Conservation (phyloP, 2,329 filamentous ascomycete genomes). For the Arthrocladium fulminans region DNA sequence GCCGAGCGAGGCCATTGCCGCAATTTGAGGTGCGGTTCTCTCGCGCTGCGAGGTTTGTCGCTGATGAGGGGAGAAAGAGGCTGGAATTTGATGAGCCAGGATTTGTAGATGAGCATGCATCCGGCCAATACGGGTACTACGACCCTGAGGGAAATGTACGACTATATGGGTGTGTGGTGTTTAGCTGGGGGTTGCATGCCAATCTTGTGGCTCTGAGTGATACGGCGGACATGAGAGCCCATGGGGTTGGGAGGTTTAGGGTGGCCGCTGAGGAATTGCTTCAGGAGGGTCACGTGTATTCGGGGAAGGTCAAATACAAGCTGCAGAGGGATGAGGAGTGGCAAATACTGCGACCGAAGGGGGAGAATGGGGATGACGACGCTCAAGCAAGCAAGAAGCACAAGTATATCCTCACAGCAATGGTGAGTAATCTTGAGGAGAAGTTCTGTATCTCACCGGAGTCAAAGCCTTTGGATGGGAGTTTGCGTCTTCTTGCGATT, state of each 20-base stretch:
- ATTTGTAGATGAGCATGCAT: conserved; percentile 10
- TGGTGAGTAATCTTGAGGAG: conserved; percentile 74
- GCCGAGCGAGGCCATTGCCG: conserved; percentile 48
- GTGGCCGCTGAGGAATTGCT: conserved; percentile 69
- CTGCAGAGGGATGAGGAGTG: conserved; percentile 12
- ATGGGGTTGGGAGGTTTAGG: conserved; percentile 68
- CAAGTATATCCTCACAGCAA: conserved; percentile 65
- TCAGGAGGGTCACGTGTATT: conserved; percentile 35
- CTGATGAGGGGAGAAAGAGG: conserved; percentile 39
- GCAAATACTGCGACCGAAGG: conserved; percentile 18
- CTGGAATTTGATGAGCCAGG: conserved; percentile 18
- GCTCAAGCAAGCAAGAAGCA: conserved; percentile 43
- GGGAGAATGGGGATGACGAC: conserved; percentile 9
- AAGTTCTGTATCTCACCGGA: conserved; percentile 72
- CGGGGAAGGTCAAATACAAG: conserved; percentile 37
- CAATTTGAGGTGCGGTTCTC: conserved; percentile 53
- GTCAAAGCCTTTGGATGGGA: conserved; percentile 60
- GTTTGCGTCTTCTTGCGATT: conserved; percentile 66
- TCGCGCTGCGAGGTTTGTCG: conserved; percentile 41
- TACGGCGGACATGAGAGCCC: conserved; percentile 67
- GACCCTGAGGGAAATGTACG: conserved; percentile 23
- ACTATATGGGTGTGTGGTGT: conserved; percentile 69
- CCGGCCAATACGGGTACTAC: conserved; percentile 14
- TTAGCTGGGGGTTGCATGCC: conserved; percentile 84
- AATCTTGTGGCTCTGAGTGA: conserved; percentile 86